A percentile compares a stretch with the other conserved stretches of the same genome.
Conservation (phyloP, 2,329 filamentous ascomycete species). For the Calonectria montana region DNA sequence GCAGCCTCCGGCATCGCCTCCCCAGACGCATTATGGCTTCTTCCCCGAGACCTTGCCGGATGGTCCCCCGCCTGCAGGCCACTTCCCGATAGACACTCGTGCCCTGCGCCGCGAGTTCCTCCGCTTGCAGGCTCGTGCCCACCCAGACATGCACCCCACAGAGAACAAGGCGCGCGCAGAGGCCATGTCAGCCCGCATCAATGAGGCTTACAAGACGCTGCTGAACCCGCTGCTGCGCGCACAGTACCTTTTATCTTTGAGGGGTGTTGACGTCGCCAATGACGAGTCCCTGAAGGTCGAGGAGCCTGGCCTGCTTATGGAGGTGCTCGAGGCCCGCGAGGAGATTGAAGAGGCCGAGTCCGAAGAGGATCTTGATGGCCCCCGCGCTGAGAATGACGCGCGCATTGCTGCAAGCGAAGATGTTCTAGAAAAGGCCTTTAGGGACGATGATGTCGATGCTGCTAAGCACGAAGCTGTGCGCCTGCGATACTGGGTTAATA, state of each 20-base stretch:
- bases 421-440: slow-evolving; percentile 73
- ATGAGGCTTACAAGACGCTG: slow-evolving; percentile 91
- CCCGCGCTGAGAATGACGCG: slow-evolving; percentile 75
- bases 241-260: slow-evolving; percentile 85
- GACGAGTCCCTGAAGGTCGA: slow-evolving; percentile 81
- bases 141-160: slow-evolving; percentile 76
- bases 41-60: slow-evolving; percentile 83
- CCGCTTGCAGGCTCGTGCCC: slow-evolving; percentile 79
- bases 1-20: slow-evolving; percentile 29
- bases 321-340: slow-evolving; percentile 84
- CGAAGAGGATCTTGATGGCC: slow-evolving; percentile 71
- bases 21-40: slow-evolving; percentile 81
- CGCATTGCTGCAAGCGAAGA: slow-evolving; percentile 74
- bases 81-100: slow-evolving; percentile 79
- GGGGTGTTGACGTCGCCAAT: slow-evolving; percentile 80
- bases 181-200: slow-evolving; percentile 83
- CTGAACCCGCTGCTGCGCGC: slow-evolving; percentile 81
- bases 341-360: slow-evolving; percentile 75
- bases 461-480: slow-evolving; percentile 80
- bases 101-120: slow-evolving; percentile 87
- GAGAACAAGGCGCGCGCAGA: slow-evolving; percentile 73
- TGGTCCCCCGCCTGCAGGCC: slow-evolving; percentile 81
- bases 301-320: slow-evolving; percentile 76
- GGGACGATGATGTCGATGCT: slow-evolving; percentile 69
- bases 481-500: slow-evolving; percentile 91